phyloP scores from a whole-genome alignment of 2,329 filamentous ascomycete genomes.

The Aureobasidium sp. region DNA sequence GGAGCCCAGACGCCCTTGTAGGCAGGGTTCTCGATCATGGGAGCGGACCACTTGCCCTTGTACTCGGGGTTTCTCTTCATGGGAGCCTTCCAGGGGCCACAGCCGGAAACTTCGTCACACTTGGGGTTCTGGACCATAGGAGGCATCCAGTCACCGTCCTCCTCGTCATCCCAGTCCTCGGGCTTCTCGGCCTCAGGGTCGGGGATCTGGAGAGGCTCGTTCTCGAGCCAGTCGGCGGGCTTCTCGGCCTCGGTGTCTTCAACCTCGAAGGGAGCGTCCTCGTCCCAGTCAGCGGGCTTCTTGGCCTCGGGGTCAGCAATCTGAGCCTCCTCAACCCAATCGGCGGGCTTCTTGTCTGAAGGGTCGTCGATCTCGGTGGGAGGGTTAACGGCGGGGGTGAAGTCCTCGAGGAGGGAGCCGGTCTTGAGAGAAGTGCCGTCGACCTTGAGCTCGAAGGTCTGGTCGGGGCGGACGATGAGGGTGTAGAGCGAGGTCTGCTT shows the following conservation, averaged over 20 bases:
- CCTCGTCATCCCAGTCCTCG: slow-evolving; percentile 98
- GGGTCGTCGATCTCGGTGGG: slow-evolving; percentile 88
- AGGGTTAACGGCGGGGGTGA: slow-evolving; percentile 89
- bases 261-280: slow-evolving; percentile 95
- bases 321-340: slow-evolving; percentile 91
- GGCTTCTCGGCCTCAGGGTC: slow-evolving; percentile 97
- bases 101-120: slow-evolving; percentile 87
- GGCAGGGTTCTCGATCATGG: slow-evolving; percentile 89
- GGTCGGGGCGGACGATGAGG: slow-evolving; percentile 91
- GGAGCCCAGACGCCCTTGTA: slow-evolving; percentile 97
- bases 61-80: slow-evolving; percentile 91
- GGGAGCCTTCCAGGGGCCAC: slow-evolving; percentile 85
- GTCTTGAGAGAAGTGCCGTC: slow-evolving; percentile 84
- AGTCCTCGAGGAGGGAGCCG: slow-evolving; percentile 89
- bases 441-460: slow-evolving; percentile 87
- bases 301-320: slow-evolving; percentile 87
- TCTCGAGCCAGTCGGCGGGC: slow-evolving; percentile 93
- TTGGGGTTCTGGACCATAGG: slow-evolving; percentile 92
- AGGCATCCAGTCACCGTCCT: slow-evolving; percentile 94
- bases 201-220: slow-evolving; percentile 73
- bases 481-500: slow-evolving; percentile 96
- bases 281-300: slow-evolving; percentile 98
- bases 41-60: slow-evolving; percentile 98
- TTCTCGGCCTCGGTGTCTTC: slow-evolving; percentile 85
- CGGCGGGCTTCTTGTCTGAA: slow-evolving; percentile 86